Evolutionary conservation across 2,329 filamentous ascomycete genomes (phyloP).

Genomic region (Epichloe baconii): DNA sequence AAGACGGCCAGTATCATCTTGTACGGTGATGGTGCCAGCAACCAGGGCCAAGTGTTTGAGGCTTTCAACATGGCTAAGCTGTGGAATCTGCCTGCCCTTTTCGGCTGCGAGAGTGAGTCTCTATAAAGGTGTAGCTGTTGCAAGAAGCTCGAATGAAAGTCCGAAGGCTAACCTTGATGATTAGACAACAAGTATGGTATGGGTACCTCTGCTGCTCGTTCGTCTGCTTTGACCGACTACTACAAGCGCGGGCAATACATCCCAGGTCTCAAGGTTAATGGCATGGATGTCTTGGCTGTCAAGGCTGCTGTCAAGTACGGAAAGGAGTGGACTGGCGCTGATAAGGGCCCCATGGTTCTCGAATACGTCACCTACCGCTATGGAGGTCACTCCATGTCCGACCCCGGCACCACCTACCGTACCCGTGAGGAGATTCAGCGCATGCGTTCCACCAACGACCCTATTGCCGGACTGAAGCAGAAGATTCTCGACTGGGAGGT

Average conservation of each 20-base stretch:
- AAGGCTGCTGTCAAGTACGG: constrained; percentile 92
- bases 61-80: constrained; percentile 99
- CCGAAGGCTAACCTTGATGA: neutral
- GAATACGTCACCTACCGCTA: constrained; percentile 99
- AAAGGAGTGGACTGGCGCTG: constrained; percentile 71
- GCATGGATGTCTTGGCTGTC: constrained; percentile 96
- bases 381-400: constrained; percentile 99
- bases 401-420: constrained; percentile 97
- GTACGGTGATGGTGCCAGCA: constrained; percentile 96
- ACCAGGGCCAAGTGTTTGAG: constrained; percentile 99
- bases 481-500: constrained; percentile 96
- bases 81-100: constrained; percentile 90
- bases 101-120: constrained; percentile 90
- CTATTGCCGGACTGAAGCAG: constrained; percentile 94
- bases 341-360: constrained; percentile 87
- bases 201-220: constrained; percentile 90
- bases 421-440: constrained; percentile 99
- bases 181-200: constrained; percentile 99
- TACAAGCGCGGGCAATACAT: constrained; percentile 99
- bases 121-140: too few species aligned
- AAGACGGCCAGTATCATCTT: constrained; percentile 79
- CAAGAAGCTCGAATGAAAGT: too few species aligned
- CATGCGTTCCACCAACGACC: constrained; percentile 98
- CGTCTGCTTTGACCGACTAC: constrained; percentile 95
- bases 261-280: constrained; percentile 97